Conservation (phyloP, 495 filamentous ascomycete species). For the Daldinia caldariorum region DNA sequence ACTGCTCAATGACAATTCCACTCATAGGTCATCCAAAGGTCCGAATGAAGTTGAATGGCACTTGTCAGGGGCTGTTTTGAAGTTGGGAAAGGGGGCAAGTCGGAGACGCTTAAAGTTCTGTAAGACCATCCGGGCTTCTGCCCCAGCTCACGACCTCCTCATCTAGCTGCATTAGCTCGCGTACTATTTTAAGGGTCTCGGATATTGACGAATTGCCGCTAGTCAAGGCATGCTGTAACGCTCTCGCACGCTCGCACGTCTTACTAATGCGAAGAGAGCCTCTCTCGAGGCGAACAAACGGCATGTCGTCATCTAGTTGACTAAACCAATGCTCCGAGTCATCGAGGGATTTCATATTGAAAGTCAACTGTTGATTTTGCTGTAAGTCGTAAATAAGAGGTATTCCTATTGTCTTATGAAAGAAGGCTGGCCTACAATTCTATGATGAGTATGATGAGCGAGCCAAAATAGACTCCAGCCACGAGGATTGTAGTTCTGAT, state of each 20-base stretch:
- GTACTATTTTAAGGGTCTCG: constrained; percentile 38
- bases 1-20: constrained; percentile 54
- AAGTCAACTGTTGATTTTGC: constrained; percentile 49
- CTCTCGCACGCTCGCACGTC: constrained; percentile 45
- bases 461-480: constrained; percentile 49
- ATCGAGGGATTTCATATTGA: constrained; percentile 33
- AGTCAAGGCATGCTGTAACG: constrained; percentile 33
- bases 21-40: constrained; percentile 53
- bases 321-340: constrained; percentile 40
- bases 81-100: constrained; percentile 29
- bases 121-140: constrained; percentile 44
- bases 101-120: constrained; percentile 38
- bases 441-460: constrained; percentile 50
- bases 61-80: constrained; percentile 22
- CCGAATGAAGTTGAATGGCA: constrained; percentile 46
- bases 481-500: constrained; percentile 44
- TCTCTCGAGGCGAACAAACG: constrained; percentile 46
- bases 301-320: constrained; percentile 37
- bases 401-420: not conserved
- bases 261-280: constrained; percentile 42
- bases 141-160: constrained; percentile 42
- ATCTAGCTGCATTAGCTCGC: constrained; percentile 43
- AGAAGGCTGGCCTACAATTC: constrained; percentile 37
- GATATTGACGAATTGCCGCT: constrained; percentile 19
- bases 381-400: constrained; percentile 16